phyloP scores from a whole-genome alignment of 2,329 filamentous ascomycete species.

The Alternaria conjuncta region DNA sequence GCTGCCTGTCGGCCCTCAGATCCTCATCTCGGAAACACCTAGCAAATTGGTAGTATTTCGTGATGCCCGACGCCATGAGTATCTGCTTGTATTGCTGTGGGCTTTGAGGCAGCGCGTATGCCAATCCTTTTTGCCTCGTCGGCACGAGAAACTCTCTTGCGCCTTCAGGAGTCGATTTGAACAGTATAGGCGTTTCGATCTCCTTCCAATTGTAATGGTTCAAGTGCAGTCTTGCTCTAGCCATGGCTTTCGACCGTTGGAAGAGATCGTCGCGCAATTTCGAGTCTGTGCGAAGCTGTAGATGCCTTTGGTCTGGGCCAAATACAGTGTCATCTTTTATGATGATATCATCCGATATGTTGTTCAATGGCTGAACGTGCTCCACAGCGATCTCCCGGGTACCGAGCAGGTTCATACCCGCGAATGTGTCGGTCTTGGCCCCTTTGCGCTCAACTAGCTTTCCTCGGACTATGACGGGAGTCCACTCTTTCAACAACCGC shows the following conservation, averaged over 20 bases:
- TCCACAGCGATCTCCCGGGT: slow-evolving; percentile 67
- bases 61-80: slow-evolving; percentile 87
- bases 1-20: slow-evolving; percentile 87
- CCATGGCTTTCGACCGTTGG: slow-evolving; percentile 69
- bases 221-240: slow-evolving; percentile 62
- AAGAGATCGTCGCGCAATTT: slow-evolving; percentile 71
- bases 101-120: slow-evolving; percentile 93
- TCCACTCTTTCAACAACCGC: slow-evolving; percentile 56
- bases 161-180: slow-evolving; percentile 97
- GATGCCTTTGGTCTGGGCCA: slow-evolving; percentile 74
- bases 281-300: slow-evolving; percentile 80
- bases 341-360: slow-evolving; percentile 76
- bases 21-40: slow-evolving; percentile 97
- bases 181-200: slow-evolving; percentile 90
- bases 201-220: slow-evolving; percentile 68
- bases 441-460: slow-evolving; percentile 53
- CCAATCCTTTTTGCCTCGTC: slow-evolving; percentile 74
- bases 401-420: slow-evolving; percentile 42
- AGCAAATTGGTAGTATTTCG: slow-evolving; percentile 89
- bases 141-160: slow-evolving; percentile 95
- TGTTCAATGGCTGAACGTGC: slow-evolving; percentile 71
- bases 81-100: slow-evolving; percentile 99
- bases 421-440: slow-evolving; percentile 40
- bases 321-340: slow-evolving; percentile 78
- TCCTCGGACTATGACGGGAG: slow-evolving; percentile 62